Conservation (phyloP, 2,329 filamentous ascomycete genomes). For the Aspergillus sp. region DNA sequence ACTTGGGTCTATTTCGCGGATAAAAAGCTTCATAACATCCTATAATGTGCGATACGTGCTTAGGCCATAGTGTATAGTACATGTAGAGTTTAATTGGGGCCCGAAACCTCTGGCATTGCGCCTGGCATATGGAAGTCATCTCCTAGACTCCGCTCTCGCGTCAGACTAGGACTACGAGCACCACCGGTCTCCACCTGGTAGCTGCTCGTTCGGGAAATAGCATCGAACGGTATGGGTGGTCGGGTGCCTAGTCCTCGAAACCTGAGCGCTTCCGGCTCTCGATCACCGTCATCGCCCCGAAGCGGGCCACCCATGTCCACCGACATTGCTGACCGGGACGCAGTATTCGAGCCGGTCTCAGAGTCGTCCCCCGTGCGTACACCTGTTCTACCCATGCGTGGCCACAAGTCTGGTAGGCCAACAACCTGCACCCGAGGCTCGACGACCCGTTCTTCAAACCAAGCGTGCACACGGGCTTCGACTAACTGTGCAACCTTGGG, state of each 20-base stretch:
- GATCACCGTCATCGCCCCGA: conserved; percentile 27
- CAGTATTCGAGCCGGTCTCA: conserved; percentile 38
- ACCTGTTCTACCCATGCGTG: conserved; percentile 57
- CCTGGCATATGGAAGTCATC: conserved; percentile 48
- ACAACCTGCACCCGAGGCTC: conserved; percentile 70
- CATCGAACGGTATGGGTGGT: conserved; percentile 36
- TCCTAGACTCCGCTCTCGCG: conserved; percentile 36
- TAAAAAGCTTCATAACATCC: neutral
- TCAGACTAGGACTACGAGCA: conserved; percentile 37
- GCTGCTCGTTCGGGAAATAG: conserved; percentile 39
- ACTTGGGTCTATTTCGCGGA: conserved; percentile 9
- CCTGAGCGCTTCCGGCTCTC: conserved; percentile 39
- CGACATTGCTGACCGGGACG: conserved; percentile 36
- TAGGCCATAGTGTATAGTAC: conserved; percentile 10
- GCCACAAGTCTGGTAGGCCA: conserved; percentile 65
- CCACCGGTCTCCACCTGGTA: conserved; percentile 40
- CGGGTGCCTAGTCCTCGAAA: conserved; percentile 38
- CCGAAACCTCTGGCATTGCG: conserved; percentile 36
- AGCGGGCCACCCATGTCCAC: conserved; percentile 32
- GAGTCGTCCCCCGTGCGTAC: conserved; percentile 50
- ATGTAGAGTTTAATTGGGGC: conserved; percentile 27
- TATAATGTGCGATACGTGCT: neutral
- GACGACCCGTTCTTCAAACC: conserved; percentile 70
- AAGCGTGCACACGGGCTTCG: conserved; percentile 66
- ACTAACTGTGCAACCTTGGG: conserved; percentile 70